These are phyloP conservation scores for Psilocybe cubensis DNA, from an alignment of 768 basidiomycete genomes.

Conservation along the genomic window DNA sequence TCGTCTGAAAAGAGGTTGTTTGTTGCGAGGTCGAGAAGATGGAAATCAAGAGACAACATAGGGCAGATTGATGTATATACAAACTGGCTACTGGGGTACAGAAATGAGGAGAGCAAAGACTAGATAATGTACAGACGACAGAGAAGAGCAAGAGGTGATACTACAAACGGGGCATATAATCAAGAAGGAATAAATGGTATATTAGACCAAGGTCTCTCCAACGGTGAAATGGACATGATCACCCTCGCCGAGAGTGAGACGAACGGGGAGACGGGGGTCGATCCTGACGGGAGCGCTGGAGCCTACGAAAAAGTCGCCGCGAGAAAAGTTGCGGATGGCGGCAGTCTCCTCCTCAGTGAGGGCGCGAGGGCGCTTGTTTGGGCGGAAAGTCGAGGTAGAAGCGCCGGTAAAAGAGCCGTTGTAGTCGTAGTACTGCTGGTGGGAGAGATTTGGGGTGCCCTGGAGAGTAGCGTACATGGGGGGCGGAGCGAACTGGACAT, in stretches of 20 bases:
- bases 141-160: constrained; percentile 2
- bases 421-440: constrained; percentile 82
- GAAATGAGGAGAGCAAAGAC: no score
- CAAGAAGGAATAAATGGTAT: background rate
- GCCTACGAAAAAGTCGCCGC: constrained; percentile 84
- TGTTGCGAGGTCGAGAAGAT: constrained; percentile 6
- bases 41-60: background rate
- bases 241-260: constrained; percentile 79
- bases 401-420: constrained; percentile 68
- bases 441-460: constrained; percentile 51
- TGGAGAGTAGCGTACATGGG: constrained; percentile 54
- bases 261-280: constrained; percentile 79
- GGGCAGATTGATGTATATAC: background rate
- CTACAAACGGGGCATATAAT: background rate
- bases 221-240: constrained; percentile 76
- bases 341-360: constrained; percentile 85
- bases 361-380: constrained; percentile 75
- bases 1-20: constrained; percentile 16
- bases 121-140: constrained; percentile 18
- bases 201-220: constrained; percentile 42
- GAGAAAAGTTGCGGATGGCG: constrained; percentile 79
- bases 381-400: constrained; percentile 79
- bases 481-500: constrained; percentile 47
- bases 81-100: background rate
- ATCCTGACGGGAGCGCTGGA: constrained; percentile 82